phyloP scores from a whole-genome alignment of 345 rosid genomes.

The Populus pruinosa region DNA sequence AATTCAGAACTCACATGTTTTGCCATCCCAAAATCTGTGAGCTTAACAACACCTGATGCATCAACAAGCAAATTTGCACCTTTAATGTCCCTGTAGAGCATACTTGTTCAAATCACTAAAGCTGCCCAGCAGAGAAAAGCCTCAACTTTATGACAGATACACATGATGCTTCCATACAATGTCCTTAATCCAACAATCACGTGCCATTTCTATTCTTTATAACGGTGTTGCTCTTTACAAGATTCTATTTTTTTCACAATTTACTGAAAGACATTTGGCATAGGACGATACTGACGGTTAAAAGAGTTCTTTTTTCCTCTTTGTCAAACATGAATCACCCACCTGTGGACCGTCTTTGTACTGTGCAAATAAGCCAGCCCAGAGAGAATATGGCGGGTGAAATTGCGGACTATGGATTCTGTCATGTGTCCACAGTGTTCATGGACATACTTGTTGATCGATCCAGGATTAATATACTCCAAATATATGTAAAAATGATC shows the following conservation, averaged over 20 bases:
- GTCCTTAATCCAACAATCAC: not conserved
- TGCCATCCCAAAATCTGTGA: constrained; percentile 81
- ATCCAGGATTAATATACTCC: constrained; percentile 69
- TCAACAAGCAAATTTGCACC: constrained; percentile 78
- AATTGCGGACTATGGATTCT: constrained; percentile 65
- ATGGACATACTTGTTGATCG: constrained; percentile 49
- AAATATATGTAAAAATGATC: constrained; percentile 59
- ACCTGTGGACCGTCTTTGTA: constrained; percentile 67
- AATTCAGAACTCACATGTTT: constrained; percentile 49
- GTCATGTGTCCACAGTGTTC: constrained; percentile 58
- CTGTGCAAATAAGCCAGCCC: constrained; percentile 64
- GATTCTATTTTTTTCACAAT: not conserved
- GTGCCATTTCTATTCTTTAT: not conserved
- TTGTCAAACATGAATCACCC: constrained; percentile 27
- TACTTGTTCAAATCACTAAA: constrained; percentile 14
- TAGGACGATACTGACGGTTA: not conserved
- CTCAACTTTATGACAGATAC: constrained; percentile 3
- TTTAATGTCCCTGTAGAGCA: constrained; percentile 59
- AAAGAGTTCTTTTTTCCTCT: not conserved
- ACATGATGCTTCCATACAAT: not conserved
- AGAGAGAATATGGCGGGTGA: constrained; percentile 66
- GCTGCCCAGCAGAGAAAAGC: not conserved
- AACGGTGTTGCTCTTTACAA: not conserved
- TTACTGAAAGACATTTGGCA: constrained; percentile 2
- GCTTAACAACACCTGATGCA: constrained; percentile 55